Percentiles rank a stretch among this genome's conserved stretches.
phyloP scores from a whole-genome alignment of 192 early-diverging fungal species.

The Dimargaris verticillata region DNA sequence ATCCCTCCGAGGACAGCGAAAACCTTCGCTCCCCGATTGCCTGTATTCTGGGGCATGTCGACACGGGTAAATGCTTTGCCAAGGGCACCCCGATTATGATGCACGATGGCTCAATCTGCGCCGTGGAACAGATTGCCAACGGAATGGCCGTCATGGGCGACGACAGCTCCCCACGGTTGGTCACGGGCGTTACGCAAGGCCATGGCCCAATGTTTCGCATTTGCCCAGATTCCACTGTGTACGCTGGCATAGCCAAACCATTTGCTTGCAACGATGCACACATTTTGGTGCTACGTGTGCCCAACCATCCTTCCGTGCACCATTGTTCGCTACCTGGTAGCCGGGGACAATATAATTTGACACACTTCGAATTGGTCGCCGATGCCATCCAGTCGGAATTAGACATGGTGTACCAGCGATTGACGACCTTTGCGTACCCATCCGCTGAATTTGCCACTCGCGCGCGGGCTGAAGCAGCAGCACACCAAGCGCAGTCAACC shows the following conservation, averaged over 20 bases:
- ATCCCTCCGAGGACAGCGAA: conserved; percentile 47
- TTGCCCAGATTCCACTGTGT: conserved; percentile 13
- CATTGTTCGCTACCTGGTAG: conserved; percentile 2
- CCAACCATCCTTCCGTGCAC: conserved; percentile 13
- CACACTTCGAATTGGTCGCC: background rate
- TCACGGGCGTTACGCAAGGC: conserved; percentile 25
- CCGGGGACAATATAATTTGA: background rate
- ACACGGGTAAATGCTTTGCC: conserved; percentile 59
- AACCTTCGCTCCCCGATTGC: conserved; percentile 93
- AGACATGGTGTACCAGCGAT: background rate
- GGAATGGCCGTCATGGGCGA: conserved; percentile 32
- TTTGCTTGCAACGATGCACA: conserved; percentile 38
- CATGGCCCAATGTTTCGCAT: conserved; percentile 30
- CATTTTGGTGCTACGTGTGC: conserved; percentile 27
- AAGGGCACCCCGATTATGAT: conserved; percentile 30
- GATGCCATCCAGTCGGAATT: background rate
- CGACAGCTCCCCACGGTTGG: conserved; percentile 26
- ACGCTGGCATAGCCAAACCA: conserved; percentile 13
- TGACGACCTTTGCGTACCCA: background rate
- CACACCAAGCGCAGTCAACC: background rate
- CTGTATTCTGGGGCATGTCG: conserved; percentile 97
- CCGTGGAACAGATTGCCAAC: conserved; percentile 25
- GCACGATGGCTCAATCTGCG: conserved; percentile 23
- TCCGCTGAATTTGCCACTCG: background rate
- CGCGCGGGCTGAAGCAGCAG: background rate